Evolutionary conservation across 1,284 basidiomycete species (phyloP), one percentile per base, ranked within the genome.

Genomic region (Vanrija sp.): DNA sequence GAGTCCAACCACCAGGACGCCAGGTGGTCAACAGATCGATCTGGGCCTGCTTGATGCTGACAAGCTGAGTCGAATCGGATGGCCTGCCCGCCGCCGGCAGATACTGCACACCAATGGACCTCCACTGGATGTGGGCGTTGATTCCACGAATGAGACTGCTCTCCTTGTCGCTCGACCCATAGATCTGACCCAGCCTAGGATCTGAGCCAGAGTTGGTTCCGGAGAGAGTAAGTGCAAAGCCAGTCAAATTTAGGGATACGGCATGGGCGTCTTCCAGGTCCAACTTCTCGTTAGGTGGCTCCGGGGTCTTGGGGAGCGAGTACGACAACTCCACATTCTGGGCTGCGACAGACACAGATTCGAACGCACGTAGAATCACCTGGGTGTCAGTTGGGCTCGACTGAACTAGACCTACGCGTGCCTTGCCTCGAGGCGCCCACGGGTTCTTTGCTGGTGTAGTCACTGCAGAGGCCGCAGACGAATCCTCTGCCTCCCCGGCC

Each of bases 161-260:
- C 5, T 61, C 62, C 12, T 47, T 59, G 9, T 55, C 38, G 52
- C 70, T 74, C 6, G 54, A 63, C 3, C 72, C 72, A 48, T 71
- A 73, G 5, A 71, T 58, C 51, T 73, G 72, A 23, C 65, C 53
- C n/a, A 71, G 66, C 16, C 66, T 60, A 4, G 63, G 53, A 52
- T 74, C 68, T 46, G 64, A 67, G 51, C 64, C 62, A 6, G 69
- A 67, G 49, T 73, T 67, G 14, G 73, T 67, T 3, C 69, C 67
- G 8, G 60, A 55, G 3, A 73, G 50, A 15, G 39, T 51, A 26
- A 65, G 54, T 1, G 38, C 50, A 26, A 71, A 26, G 6, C 61
- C 47, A 19, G 64, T 54, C 12, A 70, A 46, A 23, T 68, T 65
- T 45, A 75, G 53, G 1, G 67, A 65, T 6, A 75, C n/a, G 9